Evolutionary conservation across 345 rosid species (phyloP), one percentile per base, ranked within the genome.

Genomic region (Leavenworthia alabamica): DNA sequence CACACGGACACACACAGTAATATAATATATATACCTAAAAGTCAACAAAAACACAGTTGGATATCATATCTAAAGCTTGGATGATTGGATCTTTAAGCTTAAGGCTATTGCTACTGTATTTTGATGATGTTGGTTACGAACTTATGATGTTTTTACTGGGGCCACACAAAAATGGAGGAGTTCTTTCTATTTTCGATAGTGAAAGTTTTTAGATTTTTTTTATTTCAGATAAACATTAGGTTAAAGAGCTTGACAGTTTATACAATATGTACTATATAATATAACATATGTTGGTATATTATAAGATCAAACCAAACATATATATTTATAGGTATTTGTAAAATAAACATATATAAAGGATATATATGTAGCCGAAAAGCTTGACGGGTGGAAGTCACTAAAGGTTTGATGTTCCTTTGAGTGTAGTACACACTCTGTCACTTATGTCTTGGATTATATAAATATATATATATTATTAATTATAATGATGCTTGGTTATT

Each of bases 351-450:
- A 71, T 56, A 49, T 39, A 72, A 63, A 70, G 33, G n/a, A n/a
- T n/a, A n/a, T n/a, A n/a, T n/a, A n/a, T n/a, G n/a, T n/a, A 65
- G 91, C 94, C 88, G 94, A 73, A 91, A 90, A 91, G 84, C 81
- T 84, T 84, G 96, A 91, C 95, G 82, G 74, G 67, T 75, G 82
- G 76, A 74, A 81, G 64, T 59, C 76, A 52, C 62, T 23, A 79
- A 81, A 81, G 60, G n/a, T n/a, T 49, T 76, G 81, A 66, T 74
- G 73, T 78, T 81, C 72, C 89, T 88, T 90, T 80, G 95, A 88
- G 96, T 88, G 98, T 80, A 79, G 78, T 79, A 63, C 96, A 88
- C 96, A 82, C 89, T 42, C 68, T n/a, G n/a, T n/a, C n/a, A n/a
- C n/a, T n/a, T 67, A n/a, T 61, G 40, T 61, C 37, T 62, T 45